Percentiles rank a stretch among this genome's conserved stretches.
phyloP scores from a whole-genome alignment of 2,329 filamentous ascomycete genomes.

The Penicillium sp. region DNA sequence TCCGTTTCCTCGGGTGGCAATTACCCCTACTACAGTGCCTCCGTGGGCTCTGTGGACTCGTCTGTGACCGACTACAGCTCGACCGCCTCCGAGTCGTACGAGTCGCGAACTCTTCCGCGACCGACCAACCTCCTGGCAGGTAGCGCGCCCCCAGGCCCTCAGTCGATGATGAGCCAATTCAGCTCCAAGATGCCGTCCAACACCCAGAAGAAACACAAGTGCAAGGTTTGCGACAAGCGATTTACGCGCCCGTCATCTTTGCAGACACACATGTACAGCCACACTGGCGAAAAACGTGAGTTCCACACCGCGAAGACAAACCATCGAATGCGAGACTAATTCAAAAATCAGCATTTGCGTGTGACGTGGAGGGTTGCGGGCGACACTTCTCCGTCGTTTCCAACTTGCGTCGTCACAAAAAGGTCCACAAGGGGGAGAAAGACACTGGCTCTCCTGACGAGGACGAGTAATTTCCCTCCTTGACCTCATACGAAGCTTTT shows the following conservation, averaged over 20 bases:
- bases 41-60: constrained; percentile 61
- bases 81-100: constrained; percentile 74
- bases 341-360: constrained; percentile 67
- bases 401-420: constrained; percentile 87
- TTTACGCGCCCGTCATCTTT: constrained; percentile 91
- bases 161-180: constrained; percentile 98
- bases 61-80: constrained; percentile 92
- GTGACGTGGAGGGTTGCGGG: constrained; percentile 89
- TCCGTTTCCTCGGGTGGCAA: constrained; percentile 80
- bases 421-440: constrained; percentile 75
- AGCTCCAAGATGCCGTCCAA: constrained; percentile 93
- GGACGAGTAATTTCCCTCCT: constrained; percentile 31
- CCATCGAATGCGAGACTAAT: constrained; percentile 2
- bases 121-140: constrained; percentile 60
- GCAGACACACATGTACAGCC: constrained; percentile 97
- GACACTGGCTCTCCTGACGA: constrained; percentile 38
- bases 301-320: constrained; percentile 24
- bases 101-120: constrained; percentile 77
- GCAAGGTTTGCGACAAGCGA: constrained; percentile 96
- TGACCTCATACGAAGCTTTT: not conserved
- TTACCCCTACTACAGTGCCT: constrained; percentile 81
- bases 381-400: constrained; percentile 96
- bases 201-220: constrained; percentile 99
- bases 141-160: constrained; percentile 71
- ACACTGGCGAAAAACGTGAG: constrained; percentile 97